Conservation (phyloP, 352 stramenopile genomes). For the Globisporangium paroecandrum region DNA sequence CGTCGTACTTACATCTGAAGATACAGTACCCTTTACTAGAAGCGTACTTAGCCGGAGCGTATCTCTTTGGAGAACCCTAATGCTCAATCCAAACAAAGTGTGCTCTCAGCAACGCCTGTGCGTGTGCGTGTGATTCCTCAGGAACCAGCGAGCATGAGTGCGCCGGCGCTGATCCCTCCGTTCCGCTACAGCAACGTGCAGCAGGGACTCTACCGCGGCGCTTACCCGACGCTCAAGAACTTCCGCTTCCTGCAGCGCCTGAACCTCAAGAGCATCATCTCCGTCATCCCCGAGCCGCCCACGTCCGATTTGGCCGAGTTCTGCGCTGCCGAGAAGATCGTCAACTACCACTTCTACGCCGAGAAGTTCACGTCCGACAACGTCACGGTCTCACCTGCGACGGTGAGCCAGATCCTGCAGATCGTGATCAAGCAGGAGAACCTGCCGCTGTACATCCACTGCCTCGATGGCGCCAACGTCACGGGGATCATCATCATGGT, state of each 20-base stretch:
- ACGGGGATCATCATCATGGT: conserved; percentile 88
- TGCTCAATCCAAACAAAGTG: background rate
- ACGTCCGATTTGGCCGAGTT: conserved; percentile 76
- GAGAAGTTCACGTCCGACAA: conserved; percentile 89
- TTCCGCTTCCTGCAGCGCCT: conserved; percentile 78
- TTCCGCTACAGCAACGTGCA: conserved; percentile 87
- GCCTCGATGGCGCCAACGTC: conserved; percentile 85
- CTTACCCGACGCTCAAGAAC: conserved; percentile 86
- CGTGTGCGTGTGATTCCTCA: background rate
- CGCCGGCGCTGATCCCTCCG: conserved; percentile 75
- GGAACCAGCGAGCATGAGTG: conserved; percentile 26
- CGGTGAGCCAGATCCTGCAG: conserved; percentile 73
- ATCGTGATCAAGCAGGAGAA: conserved; percentile 76
- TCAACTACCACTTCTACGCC: conserved; percentile 73
- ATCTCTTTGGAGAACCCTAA: conserved; percentile 3
- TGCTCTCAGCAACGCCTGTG: background rate
- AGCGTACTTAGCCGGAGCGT: background rate
- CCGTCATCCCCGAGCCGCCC: conserved; percentile 74
- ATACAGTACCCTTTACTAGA: background rate
- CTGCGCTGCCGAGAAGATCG: conserved; percentile 65
- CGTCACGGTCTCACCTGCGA: conserved; percentile 75
- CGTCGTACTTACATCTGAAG: background rate
- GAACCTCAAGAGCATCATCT: conserved; percentile 74
- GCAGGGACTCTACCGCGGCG: conserved; percentile 72
- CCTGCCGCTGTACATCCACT: conserved; percentile 83